Base-by-base conservation (phyloP, 495 filamentous ascomycete genomes). In the Entonaema liquescens region DNA sequence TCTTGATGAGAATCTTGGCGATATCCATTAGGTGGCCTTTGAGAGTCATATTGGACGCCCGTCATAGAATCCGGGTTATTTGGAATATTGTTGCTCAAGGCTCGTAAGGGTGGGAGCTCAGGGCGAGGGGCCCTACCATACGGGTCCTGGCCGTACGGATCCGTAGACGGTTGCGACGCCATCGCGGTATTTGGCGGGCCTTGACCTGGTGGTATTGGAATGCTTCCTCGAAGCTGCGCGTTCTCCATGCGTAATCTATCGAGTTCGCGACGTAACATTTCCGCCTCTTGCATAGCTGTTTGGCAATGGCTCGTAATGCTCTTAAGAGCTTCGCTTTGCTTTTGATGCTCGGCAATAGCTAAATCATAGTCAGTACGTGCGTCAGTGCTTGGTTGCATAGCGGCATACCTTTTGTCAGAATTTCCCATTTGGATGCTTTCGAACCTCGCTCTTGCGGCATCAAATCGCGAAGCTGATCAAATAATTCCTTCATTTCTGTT, bases 341-440 rank as follows among this genome's bases (percentile, higher is more conserved):
- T 80, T 50, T 83, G 77, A 72, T 88, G 89, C 68, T 89, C 84
- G 29, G 80, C 74, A 26, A 87, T 87, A n/a, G 86, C 86, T 88
- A 59, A 31, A 19, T 15, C 7, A 5, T 25, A 23, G 56, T 78
- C 15, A 78, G 67, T 59, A 71, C 23, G 28, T 65, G 38, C 9
- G 9, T 8, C 21, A 15, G 25, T 19, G 11, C 1, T 2, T 19
- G 28, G 35, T 47, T 12, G n/a, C 40, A 12, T 8, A 26, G 42
- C 19, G 13, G 71, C 82, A 36, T 84, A 97, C 94, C 92, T 86
- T 95, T 94, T 9, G 93, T 96, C n/a, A 99, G 79, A 35, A 97
- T 97, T 74, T 99, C 95, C 96, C 96, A 99, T 80, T 99, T 99
- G 75, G 94, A 97, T 3, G 95, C 94, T 76, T 98, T 99, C 49